phyloP scores from a whole-genome alignment of 192 early-diverging fungal genomes.

The Blastocladiella britannica region DNA sequence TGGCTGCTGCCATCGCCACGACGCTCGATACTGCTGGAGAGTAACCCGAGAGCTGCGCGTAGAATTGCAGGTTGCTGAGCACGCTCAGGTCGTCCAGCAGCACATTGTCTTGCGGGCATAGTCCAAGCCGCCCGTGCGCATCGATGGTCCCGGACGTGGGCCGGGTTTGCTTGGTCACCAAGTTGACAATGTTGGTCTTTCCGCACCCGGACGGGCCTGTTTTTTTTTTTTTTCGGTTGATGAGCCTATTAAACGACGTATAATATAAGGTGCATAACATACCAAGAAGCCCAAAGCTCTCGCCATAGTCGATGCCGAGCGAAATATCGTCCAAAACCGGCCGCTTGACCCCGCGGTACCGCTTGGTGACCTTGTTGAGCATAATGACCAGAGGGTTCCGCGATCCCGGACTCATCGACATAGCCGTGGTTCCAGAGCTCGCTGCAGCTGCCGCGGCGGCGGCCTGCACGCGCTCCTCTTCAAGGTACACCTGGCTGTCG shows the following conservation, averaged over 20 bases:
- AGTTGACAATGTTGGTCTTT: conserved; percentile 1
- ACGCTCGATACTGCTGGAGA: neutral
- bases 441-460: no score
- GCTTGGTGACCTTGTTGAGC: neutral
- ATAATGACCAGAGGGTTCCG: no score
- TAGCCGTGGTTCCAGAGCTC: no score
- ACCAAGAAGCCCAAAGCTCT: conserved; percentile 4
- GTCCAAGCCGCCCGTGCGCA: neutral
- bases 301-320: conserved; percentile 1
- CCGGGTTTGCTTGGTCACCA: neutral
- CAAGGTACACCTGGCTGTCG: no score
- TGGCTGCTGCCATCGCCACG: neutral
- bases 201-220: conserved; percentile 3
- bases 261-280: no score
- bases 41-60: neutral
- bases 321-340: conserved; percentile 1
- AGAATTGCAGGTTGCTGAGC: neutral
- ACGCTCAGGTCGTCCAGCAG: neutral
- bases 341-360: neutral
- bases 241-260: no score
- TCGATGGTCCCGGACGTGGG: neutral
- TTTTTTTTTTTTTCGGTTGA: no score
- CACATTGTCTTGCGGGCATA: neutral
- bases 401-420: no score
- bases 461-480: no score